phyloP scores from a whole-genome alignment of 169 alveolate species.

The Eimeria necatrix region DNA sequence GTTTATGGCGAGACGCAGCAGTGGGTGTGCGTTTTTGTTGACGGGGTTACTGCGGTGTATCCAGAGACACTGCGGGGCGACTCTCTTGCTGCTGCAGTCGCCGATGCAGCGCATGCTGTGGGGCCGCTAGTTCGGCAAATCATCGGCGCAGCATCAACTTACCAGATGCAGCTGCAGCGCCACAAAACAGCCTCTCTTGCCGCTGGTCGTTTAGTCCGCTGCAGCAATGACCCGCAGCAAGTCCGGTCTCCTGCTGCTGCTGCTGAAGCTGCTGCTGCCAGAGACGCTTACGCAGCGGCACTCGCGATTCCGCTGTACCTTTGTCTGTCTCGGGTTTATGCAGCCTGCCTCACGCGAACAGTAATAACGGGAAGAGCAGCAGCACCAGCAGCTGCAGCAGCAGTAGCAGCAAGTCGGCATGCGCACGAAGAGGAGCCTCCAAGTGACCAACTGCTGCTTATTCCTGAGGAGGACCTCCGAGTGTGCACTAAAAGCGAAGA shows the following conservation, averaged over 20 bases:
- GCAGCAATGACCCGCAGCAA: constrained; percentile 4
- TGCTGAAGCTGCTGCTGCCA: constrained; percentile 62
- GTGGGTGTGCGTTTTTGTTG: constrained; percentile 54
- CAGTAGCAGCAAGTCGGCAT: background rate
- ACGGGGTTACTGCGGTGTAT: constrained; percentile 38
- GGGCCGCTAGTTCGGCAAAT: constrained; percentile 50
- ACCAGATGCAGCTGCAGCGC: constrained; percentile 58
- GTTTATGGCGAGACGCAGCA: constrained; percentile 34
- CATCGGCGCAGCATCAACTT: constrained; percentile 25
- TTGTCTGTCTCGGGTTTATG: constrained; percentile 40
- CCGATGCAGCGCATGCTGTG: constrained; percentile 62
- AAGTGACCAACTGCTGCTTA: background rate
- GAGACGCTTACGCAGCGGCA: constrained; percentile 12
- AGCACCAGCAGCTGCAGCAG: constrained; percentile 19
- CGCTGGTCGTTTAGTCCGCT: constrained; percentile 40
- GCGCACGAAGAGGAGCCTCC: background rate
- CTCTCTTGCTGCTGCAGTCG: constrained; percentile 32
- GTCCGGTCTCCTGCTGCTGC: constrained; percentile 54
- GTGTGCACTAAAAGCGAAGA: background rate
- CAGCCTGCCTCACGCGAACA: constrained; percentile 36
- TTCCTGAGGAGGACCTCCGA: background rate
- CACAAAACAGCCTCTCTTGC: constrained; percentile 58
- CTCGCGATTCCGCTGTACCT: constrained; percentile 38
- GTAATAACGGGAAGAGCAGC: constrained; percentile 35
- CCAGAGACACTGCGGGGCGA: constrained; percentile 7